Evolutionary conservation across 2,329 filamentous ascomycete species (phyloP), one percentile per base, ranked within the genome.

Genomic region (Macrophomina pseudophaseolina): DNA sequence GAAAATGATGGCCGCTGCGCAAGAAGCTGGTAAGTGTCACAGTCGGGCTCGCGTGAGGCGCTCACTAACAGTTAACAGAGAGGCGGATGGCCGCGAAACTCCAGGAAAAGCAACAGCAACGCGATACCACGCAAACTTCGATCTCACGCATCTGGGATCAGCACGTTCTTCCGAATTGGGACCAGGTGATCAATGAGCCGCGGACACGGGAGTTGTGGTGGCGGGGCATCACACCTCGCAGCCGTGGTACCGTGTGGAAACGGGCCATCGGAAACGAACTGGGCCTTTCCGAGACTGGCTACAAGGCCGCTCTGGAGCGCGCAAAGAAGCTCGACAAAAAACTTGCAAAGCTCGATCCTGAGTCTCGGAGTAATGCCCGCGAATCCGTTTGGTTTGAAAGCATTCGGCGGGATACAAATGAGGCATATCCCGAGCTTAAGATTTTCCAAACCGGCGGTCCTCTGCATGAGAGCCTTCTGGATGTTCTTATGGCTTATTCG

Each of bases 161-260:
- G 32, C 87, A 92, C 60, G 87, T 95, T 14, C 80, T 95, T 8
- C 91, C 91, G 0, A 88, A 92, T 62, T 95, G 91, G 91, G 86
- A 87, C 56, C 83, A 85, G 0, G 89, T 90, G n/a, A 84, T 92
- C 46, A 83, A 85, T 4, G 88, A 92, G 74, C 87, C 88, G 48
- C 82, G 86, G 35, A 92, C 90, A 1, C 84, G 91, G 42, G 91
- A 94, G 72, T 82, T 95, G 53, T 95, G 91, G 91, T 95, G 92
- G 92, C 86, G 88, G 67, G 92, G 92, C 5, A 85, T 95, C 35
- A 88, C 91, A 0, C 89, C 91, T 1, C 85, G 89, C 66, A 88
- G 87, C 74, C 85, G 92, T 38, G 90, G 89, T 30, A 78, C 82
- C 5, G 89, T 93, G 6, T 94, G 91, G 91, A 79, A 84, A 46